Evolutionary conservation across 805 yeast genomes (phyloP).

Genomic region (Phaffomyces antillensis): DNA sequence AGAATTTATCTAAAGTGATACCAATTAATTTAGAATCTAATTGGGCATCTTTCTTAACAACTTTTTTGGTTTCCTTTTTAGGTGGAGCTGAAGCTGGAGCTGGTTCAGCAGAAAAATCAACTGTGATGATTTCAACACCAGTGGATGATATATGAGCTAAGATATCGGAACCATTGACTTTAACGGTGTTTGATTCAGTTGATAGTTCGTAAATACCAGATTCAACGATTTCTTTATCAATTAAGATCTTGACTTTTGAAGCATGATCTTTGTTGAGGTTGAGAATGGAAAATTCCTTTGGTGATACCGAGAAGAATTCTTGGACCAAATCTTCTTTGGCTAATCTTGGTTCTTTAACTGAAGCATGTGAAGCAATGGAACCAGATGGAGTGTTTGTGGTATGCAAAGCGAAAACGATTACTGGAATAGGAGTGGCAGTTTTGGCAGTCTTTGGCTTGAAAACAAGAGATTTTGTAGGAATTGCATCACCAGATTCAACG

Average conservation of each 20-base stretch:
- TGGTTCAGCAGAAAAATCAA: conserved; percentile 39
- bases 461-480: conserved; percentile 65
- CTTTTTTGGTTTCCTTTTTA: conserved; percentile 19
- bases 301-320: conserved; percentile 48
- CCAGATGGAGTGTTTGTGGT: conserved; percentile 64
- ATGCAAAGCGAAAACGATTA: conserved; percentile 70
- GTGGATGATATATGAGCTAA: conserved; percentile 41
- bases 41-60: conserved; percentile 36
- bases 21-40: conserved; percentile 89
- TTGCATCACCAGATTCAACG: conserved; percentile 42
- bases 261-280: conserved; percentile 37
- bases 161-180: conserved; percentile 40
- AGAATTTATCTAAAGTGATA: conserved; percentile 86
- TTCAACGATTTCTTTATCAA: conserved; percentile 45
- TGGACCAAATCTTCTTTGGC: conserved; percentile 76
- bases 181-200: conserved; percentile 45
- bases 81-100: conserved; percentile 16
- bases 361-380: conserved; percentile 57
- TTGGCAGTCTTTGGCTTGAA: conserved; percentile 92
- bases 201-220: conserved; percentile 34
- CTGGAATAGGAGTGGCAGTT: conserved; percentile 69
- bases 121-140: conserved; percentile 44
- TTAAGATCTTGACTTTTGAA: conserved; percentile 51
- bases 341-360: conserved; percentile 77
- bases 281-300: conserved; percentile 60